Percentiles rank a stretch among this genome's conserved stretches.
Evolutionary conservation across 2,329 filamentous ascomycete genomes (phyloP).

Genomic region (Pseudofabraea citricarpa): DNA sequence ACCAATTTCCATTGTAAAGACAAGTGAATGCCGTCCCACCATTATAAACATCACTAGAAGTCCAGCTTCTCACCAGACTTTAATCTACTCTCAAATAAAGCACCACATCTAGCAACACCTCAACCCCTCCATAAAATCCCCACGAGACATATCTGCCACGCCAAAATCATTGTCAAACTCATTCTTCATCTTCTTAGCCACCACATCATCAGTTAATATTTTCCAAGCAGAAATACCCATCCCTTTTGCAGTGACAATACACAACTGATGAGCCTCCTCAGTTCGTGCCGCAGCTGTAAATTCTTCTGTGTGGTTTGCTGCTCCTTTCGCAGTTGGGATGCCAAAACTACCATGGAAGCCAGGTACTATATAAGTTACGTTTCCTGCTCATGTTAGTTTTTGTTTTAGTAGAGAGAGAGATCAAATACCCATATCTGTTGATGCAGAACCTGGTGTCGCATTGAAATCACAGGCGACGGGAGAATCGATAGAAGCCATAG

Average conservation of each 20-base stretch:
- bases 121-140: no score
- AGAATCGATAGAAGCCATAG: conserved; percentile 2
- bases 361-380: conserved; percentile 1
- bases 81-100: no score
- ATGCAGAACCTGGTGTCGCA: background rate
- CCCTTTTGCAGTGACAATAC: conserved; percentile 2
- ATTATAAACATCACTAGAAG: no score
- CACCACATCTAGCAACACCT: no score
- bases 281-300: conserved; percentile 4
- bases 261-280: conserved; percentile 3
- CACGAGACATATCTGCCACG: no score
- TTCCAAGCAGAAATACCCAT: conserved; percentile 4
- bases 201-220: conserved; percentile 3
- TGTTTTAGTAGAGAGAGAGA: background rate
- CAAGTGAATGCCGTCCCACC: no score
- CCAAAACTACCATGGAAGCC: conserved; percentile 3
- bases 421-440: conserved; percentile 5
- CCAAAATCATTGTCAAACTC: conserved; percentile 4
- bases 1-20: no score
- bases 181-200: conserved; percentile 3
- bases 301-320: conserved; percentile 1
- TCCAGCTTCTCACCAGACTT: no score
- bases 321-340: background rate
- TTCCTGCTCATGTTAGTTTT: conserved; percentile 1
- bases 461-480: background rate